phyloP scores from a whole-genome alignment of 306 rosid species.

The Benincasa hispida region DNA sequence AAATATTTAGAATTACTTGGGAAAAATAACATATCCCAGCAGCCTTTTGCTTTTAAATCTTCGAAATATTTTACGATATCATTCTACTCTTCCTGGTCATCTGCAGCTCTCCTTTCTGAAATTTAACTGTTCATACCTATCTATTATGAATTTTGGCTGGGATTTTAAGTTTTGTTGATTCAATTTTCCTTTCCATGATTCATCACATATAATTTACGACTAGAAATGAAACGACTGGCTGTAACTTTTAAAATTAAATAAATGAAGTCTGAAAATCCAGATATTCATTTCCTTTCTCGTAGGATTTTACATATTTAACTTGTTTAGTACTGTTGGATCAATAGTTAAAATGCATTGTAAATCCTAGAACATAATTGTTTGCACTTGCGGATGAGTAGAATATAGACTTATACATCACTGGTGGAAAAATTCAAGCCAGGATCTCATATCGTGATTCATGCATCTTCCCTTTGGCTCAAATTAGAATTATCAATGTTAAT shows the following conservation, averaged over 20 bases:
- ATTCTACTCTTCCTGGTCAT: neutral
- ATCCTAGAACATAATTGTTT: neutral
- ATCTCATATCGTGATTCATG: neutral
- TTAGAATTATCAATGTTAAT: neutral
- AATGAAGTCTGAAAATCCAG: neutral
- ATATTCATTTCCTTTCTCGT: neutral
- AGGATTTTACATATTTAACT: neutral
- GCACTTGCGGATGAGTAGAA: neutral
- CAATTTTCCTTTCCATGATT: neutral
- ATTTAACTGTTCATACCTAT: neutral
- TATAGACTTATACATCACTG: neutral
- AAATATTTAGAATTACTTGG: neutral
- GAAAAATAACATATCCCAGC: neutral
- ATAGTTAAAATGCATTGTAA: neutral
- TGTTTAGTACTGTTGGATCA: neutral
- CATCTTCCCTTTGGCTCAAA: neutral
- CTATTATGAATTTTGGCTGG: neutral
- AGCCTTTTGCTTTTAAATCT: neutral
- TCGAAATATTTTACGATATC: neutral
- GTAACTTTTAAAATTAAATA: too few species aligned
- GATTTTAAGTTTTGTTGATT: neutral
- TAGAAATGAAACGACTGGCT: too few species aligned
- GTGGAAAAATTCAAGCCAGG: neutral
- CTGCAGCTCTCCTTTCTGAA: neutral
- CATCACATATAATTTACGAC: neutral